Percentiles rank a stretch among this genome's conserved stretches.
phyloP scores from a whole-genome alignment of 1,284 basidiomycete genomes.

The Tilletia setariae region DNA sequence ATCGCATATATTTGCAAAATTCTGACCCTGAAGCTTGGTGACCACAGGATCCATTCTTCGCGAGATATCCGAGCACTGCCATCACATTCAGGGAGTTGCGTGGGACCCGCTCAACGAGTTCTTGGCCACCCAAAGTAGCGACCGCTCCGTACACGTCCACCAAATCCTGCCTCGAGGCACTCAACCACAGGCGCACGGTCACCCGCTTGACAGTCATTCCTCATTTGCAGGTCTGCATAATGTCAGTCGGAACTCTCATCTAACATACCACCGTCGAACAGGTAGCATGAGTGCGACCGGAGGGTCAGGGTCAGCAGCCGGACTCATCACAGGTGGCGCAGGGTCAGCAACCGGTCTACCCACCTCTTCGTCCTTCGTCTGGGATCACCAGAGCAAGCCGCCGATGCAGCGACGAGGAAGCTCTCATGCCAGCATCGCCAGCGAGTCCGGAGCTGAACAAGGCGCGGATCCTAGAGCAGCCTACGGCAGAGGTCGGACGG shows the following conservation, averaged over 20 bases:
- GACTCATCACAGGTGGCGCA: background rate
- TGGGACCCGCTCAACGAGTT: conserved; percentile 52
- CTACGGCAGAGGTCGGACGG: conserved; percentile 24
- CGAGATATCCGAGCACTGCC: conserved; percentile 50
- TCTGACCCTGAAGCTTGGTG: conserved; percentile 61
- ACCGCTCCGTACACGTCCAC: conserved; percentile 48
- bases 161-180: conserved; percentile 23
- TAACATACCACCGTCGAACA: conserved; percentile 39
- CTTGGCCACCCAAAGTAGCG: conserved; percentile 52
- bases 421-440: conserved; percentile 42
- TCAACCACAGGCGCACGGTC: conserved; percentile 56
- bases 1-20: background rate
- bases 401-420: conserved; percentile 40
- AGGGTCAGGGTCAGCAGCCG: background rate
- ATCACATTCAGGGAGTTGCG: conserved; percentile 53
- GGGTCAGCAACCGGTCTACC: background rate
- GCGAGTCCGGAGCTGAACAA: conserved; percentile 23
- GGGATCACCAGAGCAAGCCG: conserved; percentile 39
- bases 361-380: conserved; percentile 27
- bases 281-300: conserved; percentile 26
- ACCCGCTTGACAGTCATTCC: background rate
- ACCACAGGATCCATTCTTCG: conserved; percentile 58
- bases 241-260: conserved; percentile 37
- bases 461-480: background rate
- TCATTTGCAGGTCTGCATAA: conserved; percentile 24